Conservation (phyloP, 169 alveolate species). For the Eimeria falciformis region DNA sequence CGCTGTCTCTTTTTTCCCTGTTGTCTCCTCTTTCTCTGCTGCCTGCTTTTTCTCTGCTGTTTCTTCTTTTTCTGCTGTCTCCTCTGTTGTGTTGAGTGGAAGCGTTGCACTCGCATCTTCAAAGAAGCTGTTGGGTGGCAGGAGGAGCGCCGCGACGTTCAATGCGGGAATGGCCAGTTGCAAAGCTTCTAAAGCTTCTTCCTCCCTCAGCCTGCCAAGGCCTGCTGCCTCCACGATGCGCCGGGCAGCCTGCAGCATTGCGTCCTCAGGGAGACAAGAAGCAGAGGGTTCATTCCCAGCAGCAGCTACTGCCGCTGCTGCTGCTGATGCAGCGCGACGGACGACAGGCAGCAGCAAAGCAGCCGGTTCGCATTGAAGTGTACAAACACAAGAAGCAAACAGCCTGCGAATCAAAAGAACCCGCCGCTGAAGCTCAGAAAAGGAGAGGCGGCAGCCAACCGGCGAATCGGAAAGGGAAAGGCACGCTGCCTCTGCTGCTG, state of each 20-base stretch:
- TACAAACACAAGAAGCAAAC: conserved; percentile 34
- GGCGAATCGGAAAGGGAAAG: not conserved
- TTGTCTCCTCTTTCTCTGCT: not conserved
- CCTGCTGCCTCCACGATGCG: not conserved
- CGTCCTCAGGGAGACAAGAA: too few relatives aligned
- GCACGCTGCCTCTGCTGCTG: not conserved
- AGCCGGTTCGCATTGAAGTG: conserved; percentile 47
- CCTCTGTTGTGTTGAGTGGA: not conserved
- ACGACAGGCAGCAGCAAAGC: conserved; percentile 29
- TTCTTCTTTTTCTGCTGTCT: not conserved
- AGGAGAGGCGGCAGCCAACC: conserved; percentile 25
- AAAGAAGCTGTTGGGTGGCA: conserved; percentile 38
- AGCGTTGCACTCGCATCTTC: not conserved
- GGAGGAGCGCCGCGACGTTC: conserved; percentile 50
- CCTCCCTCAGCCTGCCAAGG: conserved; percentile 9
- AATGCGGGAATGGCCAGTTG: not conserved
- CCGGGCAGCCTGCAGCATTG: conserved; percentile 45
- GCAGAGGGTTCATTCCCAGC: not conserved
- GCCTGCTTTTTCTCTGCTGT: not conserved
- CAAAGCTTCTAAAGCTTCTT: conserved; percentile 9
- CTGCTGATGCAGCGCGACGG: conserved; percentile 53
- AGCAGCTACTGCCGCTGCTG: conserved; percentile 41
- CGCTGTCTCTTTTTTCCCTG: not conserved
- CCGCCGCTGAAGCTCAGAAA: conserved; percentile 24
- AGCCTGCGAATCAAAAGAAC: conserved; percentile 21